phyloP scores from a whole-genome alignment of 2,329 filamentous ascomycete genomes.

The Aspergillus glaucus region DNA sequence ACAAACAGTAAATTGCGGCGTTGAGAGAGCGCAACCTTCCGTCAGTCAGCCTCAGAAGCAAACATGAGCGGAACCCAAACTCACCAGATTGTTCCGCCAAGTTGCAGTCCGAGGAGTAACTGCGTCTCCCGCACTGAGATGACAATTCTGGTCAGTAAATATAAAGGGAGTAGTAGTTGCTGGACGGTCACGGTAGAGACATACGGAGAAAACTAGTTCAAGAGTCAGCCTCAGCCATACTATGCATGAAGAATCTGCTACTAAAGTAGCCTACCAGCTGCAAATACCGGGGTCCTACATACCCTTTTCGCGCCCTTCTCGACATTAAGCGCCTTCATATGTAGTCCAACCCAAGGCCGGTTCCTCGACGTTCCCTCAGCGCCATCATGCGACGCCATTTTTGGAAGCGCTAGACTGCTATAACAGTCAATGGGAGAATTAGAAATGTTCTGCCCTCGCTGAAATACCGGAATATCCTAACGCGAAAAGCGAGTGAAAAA shows the following conservation, averaged over 20 bases:
- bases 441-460: too few species aligned
- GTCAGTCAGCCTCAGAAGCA: slow-evolving; percentile 2
- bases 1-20: slow-evolving; percentile 43
- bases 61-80: slow-evolving; percentile 2
- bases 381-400: slow-evolving; percentile 16
- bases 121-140: slow-evolving; percentile 20
- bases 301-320: slow-evolving; percentile 30
- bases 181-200: neutral
- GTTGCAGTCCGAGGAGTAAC: slow-evolving; percentile 26
- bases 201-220: slow-evolving; percentile 12
- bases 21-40: slow-evolving; percentile 40
- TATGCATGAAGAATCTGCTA: slow-evolving; percentile 7
- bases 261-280: neutral
- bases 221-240: slow-evolving; percentile 1
- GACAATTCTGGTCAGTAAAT: neutral
- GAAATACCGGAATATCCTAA: too few species aligned
- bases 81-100: slow-evolving; percentile 43
- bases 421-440: too few species aligned
- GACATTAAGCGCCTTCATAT: slow-evolving; percentile 24
- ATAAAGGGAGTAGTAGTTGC: neutral
- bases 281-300: slow-evolving; percentile 10
- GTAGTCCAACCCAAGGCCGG: slow-evolving; percentile 19
- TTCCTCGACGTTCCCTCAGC: slow-evolving; percentile 5
- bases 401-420: too few species aligned
- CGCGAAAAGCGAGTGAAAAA: neutral